Percentiles rank a stretch among this genome's conserved stretches.
These are phyloP conservation scores for Galerina marginata DNA, from an alignment of 768 basidiomycete genomes.

Conservation along the genomic window DNA sequence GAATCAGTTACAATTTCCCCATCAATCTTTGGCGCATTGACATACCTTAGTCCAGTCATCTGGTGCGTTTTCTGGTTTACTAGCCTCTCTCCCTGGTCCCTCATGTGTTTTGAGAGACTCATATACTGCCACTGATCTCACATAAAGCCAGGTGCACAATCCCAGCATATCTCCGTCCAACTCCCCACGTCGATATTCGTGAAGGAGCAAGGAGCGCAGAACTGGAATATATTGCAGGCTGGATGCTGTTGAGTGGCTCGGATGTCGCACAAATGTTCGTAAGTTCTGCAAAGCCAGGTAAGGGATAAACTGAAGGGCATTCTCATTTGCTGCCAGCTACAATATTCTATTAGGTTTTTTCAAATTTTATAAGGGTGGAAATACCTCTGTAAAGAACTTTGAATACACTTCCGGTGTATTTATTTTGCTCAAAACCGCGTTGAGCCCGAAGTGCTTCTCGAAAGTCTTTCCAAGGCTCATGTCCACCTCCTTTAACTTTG, in stretches of 20 bases:
- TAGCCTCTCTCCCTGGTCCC: not conserved
- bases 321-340: conserved; percentile 2
- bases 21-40: not conserved
- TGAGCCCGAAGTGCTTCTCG: not conserved
- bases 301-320: conserved; percentile 6
- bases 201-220: not conserved
- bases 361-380: not conserved
- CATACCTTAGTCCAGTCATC: conserved; percentile 19
- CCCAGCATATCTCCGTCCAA: conserved; percentile 1
- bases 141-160: conserved; percentile 12
- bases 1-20: not conserved
- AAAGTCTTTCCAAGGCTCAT: not conserved
- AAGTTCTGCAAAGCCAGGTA: not conserved
- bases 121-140: conserved; percentile 4
- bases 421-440: not conserved
- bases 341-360: not conserved
- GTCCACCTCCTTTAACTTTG: not conserved
- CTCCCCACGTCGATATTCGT: not conserved
- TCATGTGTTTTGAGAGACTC: not conserved
- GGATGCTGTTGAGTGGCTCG: not conserved
- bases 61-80: not conserved
- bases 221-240: not conserved
- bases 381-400: conserved; percentile 5
- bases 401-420: not conserved
- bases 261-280: not conserved